Percentiles rank a stretch among this genome's conserved stretches.
These are phyloP conservation scores for Amaranthus cruentus DNA, from an alignment of 148 eudicot genomes.

Conservation along the genomic window DNA sequence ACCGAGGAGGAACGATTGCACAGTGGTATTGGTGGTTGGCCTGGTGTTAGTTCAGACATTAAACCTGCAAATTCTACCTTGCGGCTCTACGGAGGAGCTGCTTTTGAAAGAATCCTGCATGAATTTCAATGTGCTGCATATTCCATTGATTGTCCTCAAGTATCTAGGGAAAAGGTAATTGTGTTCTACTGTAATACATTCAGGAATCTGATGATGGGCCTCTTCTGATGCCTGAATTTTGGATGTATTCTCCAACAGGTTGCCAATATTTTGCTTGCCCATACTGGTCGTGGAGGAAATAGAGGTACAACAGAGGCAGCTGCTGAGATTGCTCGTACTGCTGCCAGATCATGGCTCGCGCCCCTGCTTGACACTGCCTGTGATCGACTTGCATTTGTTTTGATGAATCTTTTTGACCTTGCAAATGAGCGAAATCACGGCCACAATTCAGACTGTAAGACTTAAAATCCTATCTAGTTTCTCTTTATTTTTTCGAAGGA, in stretches of 20 bases:
- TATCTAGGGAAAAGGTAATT: slow-evolving; percentile 88
- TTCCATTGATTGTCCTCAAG: slow-evolving; percentile 87
- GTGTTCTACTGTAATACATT: not conserved
- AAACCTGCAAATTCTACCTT: slow-evolving; percentile 88
- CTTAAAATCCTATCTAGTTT: not conserved
- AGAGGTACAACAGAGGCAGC: slow-evolving; percentile 91
- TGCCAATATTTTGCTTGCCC: slow-evolving; percentile 94
- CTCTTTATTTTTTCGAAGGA: not conserved
- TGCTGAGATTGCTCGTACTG: slow-evolving; percentile 98
- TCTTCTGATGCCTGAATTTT: slow-evolving; percentile 9
- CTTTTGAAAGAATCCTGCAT: slow-evolving; percentile 95
- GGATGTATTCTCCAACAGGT: slow-evolving; percentile 42
- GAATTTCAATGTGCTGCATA: slow-evolving; percentile 95
- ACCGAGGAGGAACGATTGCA: slow-evolving; percentile 79
- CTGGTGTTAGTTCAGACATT: slow-evolving; percentile 60
- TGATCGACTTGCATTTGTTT: slow-evolving; percentile 86
- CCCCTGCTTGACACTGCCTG: slow-evolving; percentile 95
- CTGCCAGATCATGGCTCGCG: slow-evolving; percentile 89
- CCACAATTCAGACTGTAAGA: slow-evolving; percentile 63
- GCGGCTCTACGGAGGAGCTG: slow-evolving; percentile 94
- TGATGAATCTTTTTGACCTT: slow-evolving; percentile 78
- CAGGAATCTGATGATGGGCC: not conserved
- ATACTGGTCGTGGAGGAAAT: slow-evolving; percentile 90
- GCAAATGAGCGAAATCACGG: slow-evolving; percentile 67
- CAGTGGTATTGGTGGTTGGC: slow-evolving; percentile 96